Evolutionary conservation across 331 rosid species (phyloP).

Genomic region (Telfairia occidentalis): DNA sequence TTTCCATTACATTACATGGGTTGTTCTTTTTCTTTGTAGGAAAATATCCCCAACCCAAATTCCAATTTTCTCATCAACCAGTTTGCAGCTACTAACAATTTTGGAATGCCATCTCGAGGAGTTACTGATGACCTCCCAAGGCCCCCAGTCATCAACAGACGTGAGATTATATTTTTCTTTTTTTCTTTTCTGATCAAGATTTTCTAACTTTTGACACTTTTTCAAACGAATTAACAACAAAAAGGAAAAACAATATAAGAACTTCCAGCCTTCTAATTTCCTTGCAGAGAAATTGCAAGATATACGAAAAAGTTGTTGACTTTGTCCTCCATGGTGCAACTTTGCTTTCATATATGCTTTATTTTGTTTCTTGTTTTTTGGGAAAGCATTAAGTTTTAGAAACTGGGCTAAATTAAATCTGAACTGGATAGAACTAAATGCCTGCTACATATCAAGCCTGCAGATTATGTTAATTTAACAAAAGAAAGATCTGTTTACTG

Average conservation of each 20-base stretch:
- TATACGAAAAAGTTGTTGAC: neutral
- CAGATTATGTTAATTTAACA: neutral
- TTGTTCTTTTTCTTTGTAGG: constrained; percentile 18
- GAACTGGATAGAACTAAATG: neutral
- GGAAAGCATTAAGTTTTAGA: too few relatives aligned
- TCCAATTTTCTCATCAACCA: constrained; percentile 62
- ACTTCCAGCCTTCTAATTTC: too few relatives aligned
- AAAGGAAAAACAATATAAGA: neutral
- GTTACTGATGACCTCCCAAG: constrained; percentile 53
- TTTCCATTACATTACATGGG: neutral
- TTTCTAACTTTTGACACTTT: too few relatives aligned
- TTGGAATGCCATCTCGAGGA: constrained; percentile 46
- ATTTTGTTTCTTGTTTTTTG: too few relatives aligned
- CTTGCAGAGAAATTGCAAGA: neutral
- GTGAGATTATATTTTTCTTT: constrained; percentile 5
- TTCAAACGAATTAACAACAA: neutral
- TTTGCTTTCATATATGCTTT: neutral
- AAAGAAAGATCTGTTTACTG: neutral
- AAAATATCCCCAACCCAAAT: constrained; percentile 57
- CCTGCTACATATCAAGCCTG: neutral
- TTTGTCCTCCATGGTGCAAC: neutral
- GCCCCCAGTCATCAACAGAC: constrained; percentile 36
- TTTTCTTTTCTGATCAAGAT: neutral
- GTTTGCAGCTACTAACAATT: constrained; percentile 32
- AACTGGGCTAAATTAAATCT: neutral